These are phyloP conservation scores for Ceratocystis papillata DNA, from an alignment of 2,329 filamentous ascomycete species.

Conservation along the genomic window DNA sequence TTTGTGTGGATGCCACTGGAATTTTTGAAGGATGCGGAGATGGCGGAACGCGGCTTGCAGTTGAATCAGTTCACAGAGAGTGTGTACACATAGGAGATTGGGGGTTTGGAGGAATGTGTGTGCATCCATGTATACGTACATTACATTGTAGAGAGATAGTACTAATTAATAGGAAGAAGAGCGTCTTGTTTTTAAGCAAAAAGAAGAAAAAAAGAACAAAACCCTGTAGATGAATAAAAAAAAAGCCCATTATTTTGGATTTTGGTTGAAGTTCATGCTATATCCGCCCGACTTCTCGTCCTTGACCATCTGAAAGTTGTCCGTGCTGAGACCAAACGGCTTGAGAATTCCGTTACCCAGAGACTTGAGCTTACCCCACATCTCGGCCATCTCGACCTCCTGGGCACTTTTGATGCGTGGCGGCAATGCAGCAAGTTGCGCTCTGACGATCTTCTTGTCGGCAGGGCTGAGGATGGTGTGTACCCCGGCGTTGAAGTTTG, in stretches of 20 bases:
- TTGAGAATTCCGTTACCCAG: slow-evolving; percentile 85
- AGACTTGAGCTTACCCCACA: slow-evolving; percentile 94
- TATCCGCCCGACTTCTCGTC: slow-evolving; percentile 85
- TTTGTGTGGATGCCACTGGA: slow-evolving; percentile 92
- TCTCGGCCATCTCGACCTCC: slow-evolving; percentile 81
- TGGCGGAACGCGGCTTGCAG: slow-evolving; percentile 81
- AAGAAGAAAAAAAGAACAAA: not conserved
- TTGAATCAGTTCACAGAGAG: slow-evolving; percentile 82
- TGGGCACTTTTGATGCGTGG: slow-evolving; percentile 63
- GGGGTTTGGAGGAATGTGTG: no score
- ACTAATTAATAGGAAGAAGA: not conserved
- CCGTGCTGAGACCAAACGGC: slow-evolving; percentile 85
- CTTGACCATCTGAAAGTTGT: slow-evolving; percentile 89
- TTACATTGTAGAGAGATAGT: no score
- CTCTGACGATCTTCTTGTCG: slow-evolving; percentile 57
- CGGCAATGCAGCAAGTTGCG: slow-evolving; percentile 56
- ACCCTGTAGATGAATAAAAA: not conserved
- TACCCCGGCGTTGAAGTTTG: not conserved
- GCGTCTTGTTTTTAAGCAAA: not conserved
- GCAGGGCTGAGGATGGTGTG: slow-evolving; percentile 45
- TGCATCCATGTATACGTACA: no score
- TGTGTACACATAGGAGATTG: slow-evolving; percentile 54
- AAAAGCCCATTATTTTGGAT: slow-evolving; percentile 14
- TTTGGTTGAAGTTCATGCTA: slow-evolving; percentile 69
- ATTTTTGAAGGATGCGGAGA: slow-evolving; percentile 70